phyloP scores from a whole-genome alignment of 169 alveolate genomes.

The Plasmodium gaboni region DNA sequence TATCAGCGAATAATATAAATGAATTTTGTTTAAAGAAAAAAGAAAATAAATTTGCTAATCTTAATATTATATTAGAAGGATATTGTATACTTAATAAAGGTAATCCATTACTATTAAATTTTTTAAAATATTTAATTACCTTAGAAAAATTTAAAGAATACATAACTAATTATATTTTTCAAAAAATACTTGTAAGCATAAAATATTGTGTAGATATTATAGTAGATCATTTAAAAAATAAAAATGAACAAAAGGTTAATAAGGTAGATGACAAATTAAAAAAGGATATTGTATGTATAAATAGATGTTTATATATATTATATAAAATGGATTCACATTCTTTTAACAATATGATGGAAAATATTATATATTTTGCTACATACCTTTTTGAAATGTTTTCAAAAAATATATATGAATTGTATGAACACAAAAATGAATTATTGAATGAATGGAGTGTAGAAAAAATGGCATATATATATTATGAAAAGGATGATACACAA shows the following conservation, averaged over 20 bases:
- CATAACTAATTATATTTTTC: conserved; percentile 28
- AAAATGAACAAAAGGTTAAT: conserved; percentile 1
- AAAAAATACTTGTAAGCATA: conserved; percentile 30
- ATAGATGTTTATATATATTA: conserved; percentile 52
- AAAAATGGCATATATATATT: conserved; percentile 37
- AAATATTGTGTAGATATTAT: conserved; percentile 35
- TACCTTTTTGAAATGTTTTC: conserved; percentile 71
- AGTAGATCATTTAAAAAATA: conserved; percentile 21
- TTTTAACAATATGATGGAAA: conserved; percentile 28
- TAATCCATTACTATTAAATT: conserved; percentile 40
- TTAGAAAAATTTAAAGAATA: conserved; percentile 9
- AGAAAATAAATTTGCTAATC: conserved; percentile 55
- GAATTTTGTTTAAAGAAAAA: conserved; percentile 65
- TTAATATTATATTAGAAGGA: conserved; percentile 56
- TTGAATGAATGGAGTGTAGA: conserved; percentile 52
- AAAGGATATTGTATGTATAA: conserved; percentile 47
- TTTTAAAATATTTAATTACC: conserved; percentile 10
- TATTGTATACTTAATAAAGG: conserved; percentile 32
- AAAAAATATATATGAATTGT: conserved; percentile 34
- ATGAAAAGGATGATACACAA: background rate
- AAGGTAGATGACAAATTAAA: conserved; percentile 14
- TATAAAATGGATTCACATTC: conserved; percentile 36
- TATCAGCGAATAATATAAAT: conserved; percentile 53
- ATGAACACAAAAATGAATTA: conserved; percentile 27
- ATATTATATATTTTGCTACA: conserved; percentile 71